Base-by-base conservation (phyloP, 306 rosid species). In the Glycyrrhiza uralensis region DNA sequence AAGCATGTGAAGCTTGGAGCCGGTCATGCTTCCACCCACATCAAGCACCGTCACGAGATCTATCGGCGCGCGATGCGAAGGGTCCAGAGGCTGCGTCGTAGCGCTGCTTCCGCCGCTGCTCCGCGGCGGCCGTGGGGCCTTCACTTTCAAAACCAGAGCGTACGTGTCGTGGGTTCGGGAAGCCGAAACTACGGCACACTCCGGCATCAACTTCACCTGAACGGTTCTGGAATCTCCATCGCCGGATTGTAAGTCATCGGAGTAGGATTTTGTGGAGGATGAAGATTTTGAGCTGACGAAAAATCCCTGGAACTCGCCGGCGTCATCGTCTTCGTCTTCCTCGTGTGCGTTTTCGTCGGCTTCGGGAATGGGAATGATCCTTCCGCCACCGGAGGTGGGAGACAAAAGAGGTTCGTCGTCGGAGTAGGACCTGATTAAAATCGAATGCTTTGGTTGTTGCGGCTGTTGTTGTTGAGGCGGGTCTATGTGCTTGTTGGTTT, bases 21-120 rank as follows among this genome's bases (percentile, higher is more conserved):
- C 86, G 11, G 60, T 82, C 97, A 92, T 92, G 86, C 77, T 89
- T 0, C 88, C 92, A 12, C 97, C 85, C 1, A 90, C 81, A 56
- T 89, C 97, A 0, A 92, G 91, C 2, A 89, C 97, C 15, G 96
- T 83, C 0, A 92, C 93, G 1, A 92, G 89, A 79, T 92, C 97
- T 59, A 92, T 85, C 4, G 97, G 91, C 0, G 89, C 97, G 0
- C 97, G 89, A 36, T 75, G 79, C 2, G 86, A 72, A 2, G 85
- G 68, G 18, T 72, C 83, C 0, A 80, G 50, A 29, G 75, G 78
- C 0, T 78, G 68, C 1, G 79, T 46, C 1, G 79, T 46, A 0
- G 71, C 9, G 13, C 17, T 55, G 47, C 26, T 65, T 10, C n/a
- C 82, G 14, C 41, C 51, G 23, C 46, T 59, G 20, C n/a, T n/a